Evolutionary conservation across 2,329 filamentous ascomycete genomes (phyloP), one percentile per base, ranked within the genome.

Genomic region (Moelleriella libera): DNA sequence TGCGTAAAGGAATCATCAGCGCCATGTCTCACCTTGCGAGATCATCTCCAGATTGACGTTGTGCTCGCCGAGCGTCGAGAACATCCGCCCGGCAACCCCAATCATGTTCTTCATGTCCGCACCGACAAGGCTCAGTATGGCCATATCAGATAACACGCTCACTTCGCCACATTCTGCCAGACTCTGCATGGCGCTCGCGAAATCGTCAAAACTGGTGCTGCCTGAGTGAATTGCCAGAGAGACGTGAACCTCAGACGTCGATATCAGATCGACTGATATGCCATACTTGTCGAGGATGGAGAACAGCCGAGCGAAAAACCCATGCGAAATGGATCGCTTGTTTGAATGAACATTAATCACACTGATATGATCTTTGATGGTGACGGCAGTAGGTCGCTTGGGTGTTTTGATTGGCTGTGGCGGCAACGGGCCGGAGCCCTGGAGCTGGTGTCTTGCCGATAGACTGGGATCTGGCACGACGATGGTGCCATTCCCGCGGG

Each of bases 31-130:
- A 90, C 92, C 92, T 70, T 98, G 92, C 29, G 88, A 95, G 55
- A 98, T 98, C 92, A 98, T 98, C 69, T 98, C 92, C 56, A 98
- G 88, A 63, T 98, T 98, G 60, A 98, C 82, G 57, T 86, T 85
- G 63, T 95, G 85, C 61, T 96, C 86, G 42, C 92, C 92, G 14
- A 98, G 72, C 1, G 89, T 94, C 44, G 85, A 87, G 66, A 98
- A 97, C 85, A 98, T 97, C 56, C 78, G 82, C 30, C 92, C 92
- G 6, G 86, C 86, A 52, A 98, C 88, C 52, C 92, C 92, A 49
- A 86, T 74, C 88, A 97, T 96, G 65, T 95, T 92, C 72, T 95
- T 94, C 82, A 98, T 87, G 66, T 97, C 88, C 51, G 87, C 86
- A 45, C 92, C 92, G 1, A 98, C 90, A 46, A 98, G 70, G 58